Evolutionary conservation across 2,329 filamentous ascomycete genomes (phyloP).

Genomic region (Trichophyton rubrum): DNA sequence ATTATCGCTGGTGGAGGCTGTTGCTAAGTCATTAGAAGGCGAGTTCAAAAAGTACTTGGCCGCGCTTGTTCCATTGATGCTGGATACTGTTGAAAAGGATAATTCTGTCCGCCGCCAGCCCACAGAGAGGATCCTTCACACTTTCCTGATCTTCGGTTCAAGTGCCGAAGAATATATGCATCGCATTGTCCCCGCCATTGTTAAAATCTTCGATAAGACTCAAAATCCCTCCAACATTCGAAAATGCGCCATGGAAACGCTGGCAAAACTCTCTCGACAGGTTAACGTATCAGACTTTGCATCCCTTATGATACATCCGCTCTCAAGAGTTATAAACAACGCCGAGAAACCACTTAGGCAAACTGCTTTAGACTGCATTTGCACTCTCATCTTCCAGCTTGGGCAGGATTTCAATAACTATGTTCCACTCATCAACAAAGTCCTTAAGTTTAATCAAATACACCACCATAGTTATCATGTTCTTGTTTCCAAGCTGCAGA

Average conservation of each 20-base stretch:
- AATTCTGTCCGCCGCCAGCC: conserved; percentile 59
- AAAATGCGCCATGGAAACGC: conserved; percentile 83
- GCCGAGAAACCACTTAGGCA: conserved; percentile 61
- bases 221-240: conserved; percentile 67
- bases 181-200: conserved; percentile 89
- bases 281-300: conserved; percentile 97
- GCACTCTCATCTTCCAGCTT: conserved; percentile 87
- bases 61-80: conserved; percentile 78
- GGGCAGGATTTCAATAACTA: conserved; percentile 94
- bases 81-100: conserved; percentile 84
- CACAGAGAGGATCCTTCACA: conserved; percentile 83
- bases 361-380: conserved; percentile 83
- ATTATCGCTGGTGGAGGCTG: conserved; percentile 80
- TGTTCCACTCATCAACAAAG: conserved; percentile 83
- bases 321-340: conserved; percentile 67
- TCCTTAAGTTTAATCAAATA: conserved; percentile 64
- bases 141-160: conserved; percentile 88
- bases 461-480: conserved; percentile 86
- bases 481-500: conserved; percentile 82
- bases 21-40: conserved; percentile 83
- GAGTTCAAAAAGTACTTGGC: conserved; percentile 97
- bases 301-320: conserved; percentile 86
- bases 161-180: conserved; percentile 99
- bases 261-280: conserved; percentile 85
- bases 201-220: conserved; percentile 83